Conservation (phyloP, 768 basidiomycete species). For the Pleurotus djamor region DNA sequence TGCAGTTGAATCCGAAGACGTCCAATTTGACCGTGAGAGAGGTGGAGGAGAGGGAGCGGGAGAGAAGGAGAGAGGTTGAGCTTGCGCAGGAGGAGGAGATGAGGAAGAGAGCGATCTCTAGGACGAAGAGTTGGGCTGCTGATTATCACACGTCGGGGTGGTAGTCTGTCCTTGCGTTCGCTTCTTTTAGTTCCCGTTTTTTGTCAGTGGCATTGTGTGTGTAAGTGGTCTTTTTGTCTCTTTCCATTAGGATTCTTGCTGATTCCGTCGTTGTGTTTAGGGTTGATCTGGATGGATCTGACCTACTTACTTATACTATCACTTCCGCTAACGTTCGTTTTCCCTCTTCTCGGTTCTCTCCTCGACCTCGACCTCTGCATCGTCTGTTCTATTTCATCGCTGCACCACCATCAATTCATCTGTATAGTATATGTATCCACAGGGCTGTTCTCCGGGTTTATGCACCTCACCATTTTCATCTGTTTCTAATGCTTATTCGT, state of each 20-base stretch:
- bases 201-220: too few species aligned
- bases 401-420: neutral
- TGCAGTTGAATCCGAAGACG: constrained; percentile 36
- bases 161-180: too few species aligned
- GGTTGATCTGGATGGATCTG: too few species aligned
- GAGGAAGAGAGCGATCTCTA: constrained; percentile 44
- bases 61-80: constrained; percentile 14
- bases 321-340: neutral
- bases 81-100: constrained; percentile 35
- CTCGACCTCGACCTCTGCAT: neutral
- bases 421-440: constrained; percentile 2
- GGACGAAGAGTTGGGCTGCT: constrained; percentile 68
- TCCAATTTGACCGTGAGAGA: neutral
- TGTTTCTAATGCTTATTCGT: neutral
- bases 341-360: neutral
- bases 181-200: neutral
- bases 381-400: neutral
- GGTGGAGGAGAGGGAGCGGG: constrained; percentile 9
- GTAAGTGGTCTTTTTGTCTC: too few species aligned
- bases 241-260: too few species aligned
- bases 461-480: neutral
- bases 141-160: constrained; percentile 68
- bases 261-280: too few species aligned
- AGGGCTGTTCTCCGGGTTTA: neutral
- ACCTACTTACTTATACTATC: neutral